Evolutionary conservation across 768 basidiomycete species (phyloP), one percentile per base, ranked within the genome.

Genomic region (Macrolepiota fuliginosa): DNA sequence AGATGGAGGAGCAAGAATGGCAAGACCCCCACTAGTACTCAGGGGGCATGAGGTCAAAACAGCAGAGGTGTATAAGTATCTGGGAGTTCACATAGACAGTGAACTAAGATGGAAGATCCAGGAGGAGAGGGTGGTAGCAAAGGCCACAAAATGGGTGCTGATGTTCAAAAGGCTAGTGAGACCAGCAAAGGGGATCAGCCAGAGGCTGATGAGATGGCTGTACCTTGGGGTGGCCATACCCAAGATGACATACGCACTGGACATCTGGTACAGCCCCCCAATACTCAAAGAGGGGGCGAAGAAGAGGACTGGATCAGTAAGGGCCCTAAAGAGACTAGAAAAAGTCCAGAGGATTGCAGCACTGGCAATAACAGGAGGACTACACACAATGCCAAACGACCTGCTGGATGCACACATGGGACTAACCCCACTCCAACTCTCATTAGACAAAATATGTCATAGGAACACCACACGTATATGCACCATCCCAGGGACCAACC

Each of bases 71-170:
- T 65, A 63, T 63, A 73, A 71, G 37, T 72, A 71, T 58, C 66
- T 76, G 0, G 74, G 74, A 0, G 64, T 74, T 0, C 39, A 67
- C 11, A 32, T 74, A 0, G 66, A 76, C 57, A 50, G 61, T 15
- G 51, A 70, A 32, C 59, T 71, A 4, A 2, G 45, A 29, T 64
- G 68, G 69, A 45, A 51, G 45, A 4, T 35, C 6, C 66, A 70
- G 10, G 39, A 36, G 1, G 35, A 61, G 2, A 49, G 40, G 9
- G 54, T 57, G 15, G 59, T 56, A 1, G 59, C 58, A 19, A 68
- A 64, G 19, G 67, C 65, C 1, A 62, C 58, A 1, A 65, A 61
- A 42, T 65, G 63, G 66, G 50, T 62, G 15, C 22, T 61, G 13
- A 37, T 61, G 19, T 64, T 66, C 58, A 61, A 54, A n/a, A 6